phyloP scores from a whole-genome alignment of 176 grass and related monocot species.

The Cenchrus fungigraminus region DNA sequence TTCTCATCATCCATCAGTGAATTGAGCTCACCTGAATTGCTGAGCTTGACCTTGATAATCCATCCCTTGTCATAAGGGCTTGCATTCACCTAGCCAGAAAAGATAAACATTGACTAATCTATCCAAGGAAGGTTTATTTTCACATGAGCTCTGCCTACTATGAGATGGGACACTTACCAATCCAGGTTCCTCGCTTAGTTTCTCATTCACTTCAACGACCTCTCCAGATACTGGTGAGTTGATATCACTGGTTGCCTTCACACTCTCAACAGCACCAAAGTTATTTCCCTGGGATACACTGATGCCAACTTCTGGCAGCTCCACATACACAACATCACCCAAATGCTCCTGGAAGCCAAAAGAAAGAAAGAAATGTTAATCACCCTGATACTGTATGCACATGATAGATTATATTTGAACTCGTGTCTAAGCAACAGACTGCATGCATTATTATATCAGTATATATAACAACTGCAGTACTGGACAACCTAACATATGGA shows the following conservation, averaged over 20 bases:
- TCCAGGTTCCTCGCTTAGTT: slow-evolving; percentile 63
- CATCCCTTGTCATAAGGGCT: slow-evolving; percentile 80
- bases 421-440: not conserved
- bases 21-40: slow-evolving; percentile 61
- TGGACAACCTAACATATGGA: not conserved
- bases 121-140: not conserved
- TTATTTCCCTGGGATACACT: slow-evolving; percentile 65
- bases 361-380: slow-evolving; percentile 9
- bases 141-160: not conserved
- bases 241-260: slow-evolving; percentile 94
- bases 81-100: slow-evolving; percentile 56
- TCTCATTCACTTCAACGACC: slow-evolving; percentile 69
- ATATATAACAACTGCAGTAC: not conserved
- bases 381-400: slow-evolving; percentile 4
- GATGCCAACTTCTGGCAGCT: slow-evolving; percentile 83
- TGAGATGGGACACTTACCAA: slow-evolving; percentile 51
- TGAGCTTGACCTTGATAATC: slow-evolving; percentile 97
- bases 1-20: slow-evolving; percentile 80
- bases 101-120: not conserved
- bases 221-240: slow-evolving; percentile 85
- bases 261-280: slow-evolving; percentile 97
- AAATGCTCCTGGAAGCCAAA: slow-evolving; percentile 73
- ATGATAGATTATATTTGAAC: not conserved
- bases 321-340: slow-evolving; percentile 96
- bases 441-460: not conserved